Evolutionary conservation across 306 rosid genomes (phyloP).

Genomic region (Leucaena leucocephala): DNA sequence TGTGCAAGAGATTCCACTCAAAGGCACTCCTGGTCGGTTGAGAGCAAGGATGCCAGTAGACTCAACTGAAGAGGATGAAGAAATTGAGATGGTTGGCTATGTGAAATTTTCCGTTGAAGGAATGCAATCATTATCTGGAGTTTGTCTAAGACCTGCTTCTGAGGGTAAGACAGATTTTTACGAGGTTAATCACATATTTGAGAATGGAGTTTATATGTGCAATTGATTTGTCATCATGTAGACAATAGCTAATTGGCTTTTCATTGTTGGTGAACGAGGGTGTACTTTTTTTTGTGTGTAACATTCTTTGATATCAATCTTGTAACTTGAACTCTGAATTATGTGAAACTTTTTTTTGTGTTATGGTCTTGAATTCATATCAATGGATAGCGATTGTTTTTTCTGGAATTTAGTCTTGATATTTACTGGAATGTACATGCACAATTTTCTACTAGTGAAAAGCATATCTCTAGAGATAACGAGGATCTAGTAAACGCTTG

Average conservation of each 20-base stretch:
- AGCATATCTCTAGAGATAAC: neutral
- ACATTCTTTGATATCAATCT: constrained; percentile 12
- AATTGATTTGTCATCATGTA: constrained; percentile 56
- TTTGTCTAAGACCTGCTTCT: constrained; percentile 71
- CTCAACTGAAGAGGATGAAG: constrained; percentile 69
- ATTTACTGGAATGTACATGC: neutral
- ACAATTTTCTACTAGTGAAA: neutral
- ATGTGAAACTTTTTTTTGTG: neutral
- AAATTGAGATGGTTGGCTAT: constrained; percentile 68
- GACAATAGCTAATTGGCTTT: constrained; percentile 38
- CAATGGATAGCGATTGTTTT: neutral
- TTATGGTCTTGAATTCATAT: neutral
- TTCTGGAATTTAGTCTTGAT: neutral
- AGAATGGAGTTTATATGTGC: constrained; percentile 81
- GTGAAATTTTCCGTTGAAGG: constrained; percentile 80
- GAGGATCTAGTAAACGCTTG: neutral
- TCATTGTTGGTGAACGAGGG: neutral
- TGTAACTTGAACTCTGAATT: constrained; percentile 19
- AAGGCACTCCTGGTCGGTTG: constrained; percentile 78
- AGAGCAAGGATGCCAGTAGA: constrained; percentile 90
- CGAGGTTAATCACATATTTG: constrained; percentile 82
- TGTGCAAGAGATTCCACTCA: constrained; percentile 74
- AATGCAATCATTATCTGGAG: constrained; percentile 70
- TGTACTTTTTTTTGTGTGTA: neutral
- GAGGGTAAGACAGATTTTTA: constrained; percentile 89